Evolutionary conservation across 2,329 filamentous ascomycete species (phyloP).

Genomic region (Xylariaceae sp.): DNA sequence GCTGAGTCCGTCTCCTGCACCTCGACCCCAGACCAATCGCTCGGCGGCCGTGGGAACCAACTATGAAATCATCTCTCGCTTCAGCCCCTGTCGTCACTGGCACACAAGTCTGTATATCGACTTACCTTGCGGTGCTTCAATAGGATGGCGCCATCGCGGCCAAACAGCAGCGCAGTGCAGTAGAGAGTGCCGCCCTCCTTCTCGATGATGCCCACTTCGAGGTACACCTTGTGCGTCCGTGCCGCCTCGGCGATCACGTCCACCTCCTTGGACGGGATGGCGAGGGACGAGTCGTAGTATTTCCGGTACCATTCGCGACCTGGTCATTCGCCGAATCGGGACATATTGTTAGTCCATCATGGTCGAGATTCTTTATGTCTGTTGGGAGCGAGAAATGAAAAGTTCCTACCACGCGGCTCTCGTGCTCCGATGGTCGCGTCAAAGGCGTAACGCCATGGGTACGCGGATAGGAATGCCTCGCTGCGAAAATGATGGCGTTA

Average conservation of each 20-base stretch:
- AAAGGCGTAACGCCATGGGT: constrained; percentile 40
- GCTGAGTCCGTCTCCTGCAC: constrained; percentile 36
- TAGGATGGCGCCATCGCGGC: constrained; percentile 34
- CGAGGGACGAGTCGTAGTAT: constrained; percentile 37
- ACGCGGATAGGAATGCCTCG: constrained; percentile 39
- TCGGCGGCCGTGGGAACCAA: constrained; percentile 39
- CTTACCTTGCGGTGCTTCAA: constrained; percentile 36
- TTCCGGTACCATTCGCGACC: constrained; percentile 39
- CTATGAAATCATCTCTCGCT: constrained; percentile 14
- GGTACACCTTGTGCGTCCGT: constrained; percentile 32
- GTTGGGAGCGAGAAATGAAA: not conserved
- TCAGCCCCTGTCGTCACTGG: not conserved
- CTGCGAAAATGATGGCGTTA: constrained; percentile 16
- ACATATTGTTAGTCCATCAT: not conserved
- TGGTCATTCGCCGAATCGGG: constrained; percentile 9
- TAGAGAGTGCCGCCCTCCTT: constrained; percentile 39
- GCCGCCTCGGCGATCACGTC: constrained; percentile 33
- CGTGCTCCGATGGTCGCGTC: constrained; percentile 39
- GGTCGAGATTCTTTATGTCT: not conserved
- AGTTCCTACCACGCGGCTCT: constrained; percentile 34
- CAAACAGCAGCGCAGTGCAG: constrained; percentile 36
- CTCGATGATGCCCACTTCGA: constrained; percentile 39
- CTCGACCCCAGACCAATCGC: constrained; percentile 42
- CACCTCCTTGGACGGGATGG: constrained; percentile 36
- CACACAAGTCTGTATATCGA: not conserved